Conservation (phyloP, 2,329 filamentous ascomycete species). For the Neonectria sp. region DNA sequence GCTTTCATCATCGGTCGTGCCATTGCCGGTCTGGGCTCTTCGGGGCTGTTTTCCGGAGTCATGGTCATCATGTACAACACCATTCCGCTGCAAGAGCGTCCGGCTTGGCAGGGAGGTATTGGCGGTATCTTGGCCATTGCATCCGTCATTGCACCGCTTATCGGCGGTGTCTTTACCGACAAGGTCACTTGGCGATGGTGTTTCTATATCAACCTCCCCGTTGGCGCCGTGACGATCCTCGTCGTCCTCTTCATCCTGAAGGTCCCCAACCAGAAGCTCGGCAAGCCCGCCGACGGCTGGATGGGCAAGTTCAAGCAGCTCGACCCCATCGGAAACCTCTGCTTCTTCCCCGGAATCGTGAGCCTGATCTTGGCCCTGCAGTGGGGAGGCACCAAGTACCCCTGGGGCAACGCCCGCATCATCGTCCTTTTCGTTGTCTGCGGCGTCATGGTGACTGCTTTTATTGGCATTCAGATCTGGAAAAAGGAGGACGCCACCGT, state of each 20-base stretch:
- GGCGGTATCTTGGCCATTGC: conserved; percentile 62
- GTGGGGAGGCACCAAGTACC: conserved; percentile 60
- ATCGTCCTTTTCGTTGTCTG: conserved; percentile 51
- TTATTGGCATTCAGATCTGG: conserved; percentile 56
- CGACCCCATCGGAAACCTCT: conserved; percentile 48
- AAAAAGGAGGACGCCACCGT: conserved; percentile 59
- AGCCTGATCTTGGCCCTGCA: conserved; percentile 66
- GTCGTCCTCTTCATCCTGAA: conserved; percentile 53
- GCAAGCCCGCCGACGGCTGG: conserved; percentile 39
- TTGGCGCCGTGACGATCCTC: conserved; percentile 52
- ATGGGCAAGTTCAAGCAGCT: conserved; percentile 43
- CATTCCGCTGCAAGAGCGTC: conserved; percentile 51
- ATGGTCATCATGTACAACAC: conserved; percentile 57
- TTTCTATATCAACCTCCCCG: conserved; percentile 58
- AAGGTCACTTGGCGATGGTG: conserved; percentile 57
- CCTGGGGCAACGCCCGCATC: conserved; percentile 44
- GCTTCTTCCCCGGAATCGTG: conserved; percentile 57
- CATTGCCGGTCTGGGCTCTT: conserved; percentile 56
- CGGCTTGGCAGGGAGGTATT: conserved; percentile 53
- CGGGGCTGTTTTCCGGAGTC: conserved; percentile 62
- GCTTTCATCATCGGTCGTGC: conserved; percentile 54
- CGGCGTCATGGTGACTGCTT: conserved; percentile 50
- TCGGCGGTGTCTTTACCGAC: conserved; percentile 55
- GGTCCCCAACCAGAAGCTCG: conserved; percentile 35
- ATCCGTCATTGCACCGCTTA: conserved; percentile 51